Evolutionary conservation across 306 rosid genomes (phyloP), one percentile per base, ranked within the genome.

Genomic region (Dryas drummondii): DNA sequence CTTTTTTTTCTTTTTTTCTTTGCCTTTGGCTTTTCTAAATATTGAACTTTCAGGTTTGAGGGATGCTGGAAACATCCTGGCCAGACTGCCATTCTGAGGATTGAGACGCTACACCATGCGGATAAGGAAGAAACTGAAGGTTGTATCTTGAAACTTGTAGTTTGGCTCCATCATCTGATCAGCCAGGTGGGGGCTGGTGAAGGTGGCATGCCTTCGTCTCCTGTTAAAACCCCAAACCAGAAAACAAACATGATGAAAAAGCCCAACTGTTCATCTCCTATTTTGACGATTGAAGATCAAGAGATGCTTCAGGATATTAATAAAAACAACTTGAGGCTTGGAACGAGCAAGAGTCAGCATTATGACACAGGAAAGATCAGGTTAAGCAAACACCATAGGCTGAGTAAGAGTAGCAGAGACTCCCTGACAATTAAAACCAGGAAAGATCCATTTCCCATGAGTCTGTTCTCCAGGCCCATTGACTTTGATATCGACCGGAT

Each of bases 341-440:
- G 96, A 70, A 87, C 86, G 47, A 91, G 96, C 6, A 91, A 86
- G 88, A 93, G 98, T 82, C 98, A 90, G 75, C 88, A 93, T 53
- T 87, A 86, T 50, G 86, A 57, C 76, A 77, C 91, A 10, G 85
- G 84, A 48, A 88, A 86, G 66, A 73, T 75, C 73, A 89, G 86
- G 80, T 79, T 88, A 74, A 80, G 88, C 69, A 88, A 80, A 76
- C 82, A 87, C 78, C 80, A 86, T 37, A 86, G 98, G 83, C 80
- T 93, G 78, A 87, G 90, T 70, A 84, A 89, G 84, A 91, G 98
- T 70, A 91, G 88, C 64, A 91, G 82, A 82, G 96, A 93, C 48
- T 91, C 87, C 42, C 89, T 91, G 44, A 76, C 72, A 50, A 87
- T 70, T 59, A 92, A 84, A 85, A 79, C 50, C 51, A 84, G 80